phyloP scores from a whole-genome alignment of 225 moss, liverwort and hornwort genomes.

The Pseudoscleropodium purum region DNA sequence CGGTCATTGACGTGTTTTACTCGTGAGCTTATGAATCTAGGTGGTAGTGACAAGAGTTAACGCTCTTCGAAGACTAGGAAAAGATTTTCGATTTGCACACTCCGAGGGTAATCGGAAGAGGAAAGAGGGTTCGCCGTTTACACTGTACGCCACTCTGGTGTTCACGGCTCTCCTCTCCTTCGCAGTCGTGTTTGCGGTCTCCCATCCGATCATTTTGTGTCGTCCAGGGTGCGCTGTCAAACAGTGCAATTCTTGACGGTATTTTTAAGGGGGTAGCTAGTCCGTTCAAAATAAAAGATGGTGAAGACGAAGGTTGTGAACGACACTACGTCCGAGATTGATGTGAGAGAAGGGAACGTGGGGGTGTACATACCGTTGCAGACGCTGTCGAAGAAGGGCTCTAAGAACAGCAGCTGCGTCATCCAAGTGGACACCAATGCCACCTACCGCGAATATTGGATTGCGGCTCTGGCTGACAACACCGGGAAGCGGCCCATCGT shows the following conservation, averaged over 20 bases:
- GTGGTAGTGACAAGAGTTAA: neutral
- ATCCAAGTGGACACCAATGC: constrained; percentile 23
- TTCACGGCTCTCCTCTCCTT: neutral
- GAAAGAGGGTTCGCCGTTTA: neutral
- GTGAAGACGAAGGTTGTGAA: constrained; percentile 18
- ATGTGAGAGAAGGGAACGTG: constrained; percentile 18
- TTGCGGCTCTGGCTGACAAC: constrained; percentile 6
- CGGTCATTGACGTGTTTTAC: neutral
- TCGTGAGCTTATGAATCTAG: neutral
- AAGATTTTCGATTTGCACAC: neutral
- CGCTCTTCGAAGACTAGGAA: neutral
- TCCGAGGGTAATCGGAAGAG: neutral
- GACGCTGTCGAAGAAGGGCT: constrained; percentile 6
- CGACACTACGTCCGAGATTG: constrained; percentile 17
- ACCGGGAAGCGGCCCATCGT: constrained; percentile 7
- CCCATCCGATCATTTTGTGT: constrained; percentile 22
- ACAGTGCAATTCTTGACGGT: neutral
- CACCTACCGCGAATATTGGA: constrained; percentile 28
- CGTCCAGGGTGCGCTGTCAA: neutral
- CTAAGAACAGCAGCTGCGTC: neutral
- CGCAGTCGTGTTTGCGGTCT: constrained; percentile 24
- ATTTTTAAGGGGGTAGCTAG: neutral
- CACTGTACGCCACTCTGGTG: neutral
- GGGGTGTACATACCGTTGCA: constrained; percentile 11
- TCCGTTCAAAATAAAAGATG: neutral